A percentile compares a stretch with the other conserved stretches of the same genome.
Conservation (phyloP, 805 yeast species). For the Monosporozyma aerobia region DNA sequence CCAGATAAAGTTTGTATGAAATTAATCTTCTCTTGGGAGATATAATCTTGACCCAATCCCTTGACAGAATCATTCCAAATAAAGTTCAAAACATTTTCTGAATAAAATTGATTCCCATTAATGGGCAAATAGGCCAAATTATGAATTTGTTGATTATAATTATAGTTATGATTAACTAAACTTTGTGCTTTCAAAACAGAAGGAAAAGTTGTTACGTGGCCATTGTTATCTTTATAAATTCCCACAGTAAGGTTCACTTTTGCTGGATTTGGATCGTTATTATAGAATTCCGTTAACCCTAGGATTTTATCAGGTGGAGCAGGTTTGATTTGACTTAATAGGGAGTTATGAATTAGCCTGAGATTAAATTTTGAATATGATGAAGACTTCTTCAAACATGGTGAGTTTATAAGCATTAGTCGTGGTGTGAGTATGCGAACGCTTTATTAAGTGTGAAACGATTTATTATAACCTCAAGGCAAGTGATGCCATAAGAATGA, state of each 20-base stretch:
- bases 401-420: too few species aligned
- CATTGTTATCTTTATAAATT: conserved; percentile 82
- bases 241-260: conserved; percentile 45
- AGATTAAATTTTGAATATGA: neutral
- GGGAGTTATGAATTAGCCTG: neutral
- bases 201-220: conserved; percentile 38
- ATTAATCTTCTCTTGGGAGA: conserved; percentile 57
- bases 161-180: conserved; percentile 18
- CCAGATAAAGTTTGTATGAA: conserved; percentile 89
- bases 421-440: too few species aligned
- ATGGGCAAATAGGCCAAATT: conserved; percentile 49
- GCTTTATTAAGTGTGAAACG: too few species aligned
- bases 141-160: conserved; percentile 45
- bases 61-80: conserved; percentile 56
- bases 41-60: conserved; percentile 41
- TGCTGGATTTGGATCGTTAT: conserved; percentile 48
- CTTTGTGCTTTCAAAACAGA: conserved; percentile 24
- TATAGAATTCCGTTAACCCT: conserved; percentile 69
- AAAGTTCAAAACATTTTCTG: conserved; percentile 56
- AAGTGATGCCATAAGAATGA: too few species aligned
- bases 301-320: conserved; percentile 85
- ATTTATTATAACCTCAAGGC: too few species aligned
- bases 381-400: too few species aligned
- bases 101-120: conserved; percentile 64
- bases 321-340: neutral